These are phyloP conservation scores for Fraxinus floribunda DNA, from an alignment of 305 asterid species.

Conservation along the genomic window DNA sequence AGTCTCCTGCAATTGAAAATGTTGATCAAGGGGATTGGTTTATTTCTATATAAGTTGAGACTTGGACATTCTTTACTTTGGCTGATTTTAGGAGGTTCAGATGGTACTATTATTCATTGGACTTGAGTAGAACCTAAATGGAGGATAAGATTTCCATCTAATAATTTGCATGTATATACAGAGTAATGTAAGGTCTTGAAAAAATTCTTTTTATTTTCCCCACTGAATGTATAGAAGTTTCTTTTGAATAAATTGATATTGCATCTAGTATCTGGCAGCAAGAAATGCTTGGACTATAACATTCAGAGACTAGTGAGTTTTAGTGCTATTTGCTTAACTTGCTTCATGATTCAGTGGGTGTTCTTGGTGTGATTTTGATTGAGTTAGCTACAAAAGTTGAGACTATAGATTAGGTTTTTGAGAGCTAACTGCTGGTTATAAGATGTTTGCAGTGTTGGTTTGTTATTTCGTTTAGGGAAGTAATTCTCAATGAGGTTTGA, in stretches of 20 bases:
- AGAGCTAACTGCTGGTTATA: neutral
- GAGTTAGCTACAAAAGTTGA: neutral
- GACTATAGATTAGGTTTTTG: neutral
- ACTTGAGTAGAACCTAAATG: neutral
- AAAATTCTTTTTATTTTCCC: neutral
- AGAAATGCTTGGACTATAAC: neutral
- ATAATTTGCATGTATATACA: neutral
- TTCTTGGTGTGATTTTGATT: neutral
- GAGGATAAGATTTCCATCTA: neutral
- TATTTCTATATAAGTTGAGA: neutral
- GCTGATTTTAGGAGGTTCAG: neutral
- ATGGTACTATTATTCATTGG: neutral
- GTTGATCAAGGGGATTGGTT: neutral
- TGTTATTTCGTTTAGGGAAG: neutral
- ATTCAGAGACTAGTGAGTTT: neutral
- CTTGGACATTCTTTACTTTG: neutral
- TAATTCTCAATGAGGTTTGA: neutral
- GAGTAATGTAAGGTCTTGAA: neutral
- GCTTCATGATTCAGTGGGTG: neutral
- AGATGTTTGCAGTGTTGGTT: neutral
- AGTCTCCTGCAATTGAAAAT: neutral
- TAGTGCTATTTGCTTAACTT: neutral
- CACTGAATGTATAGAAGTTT: neutral
- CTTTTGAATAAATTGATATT: neutral
- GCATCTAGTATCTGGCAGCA: neutral